A percentile compares a stretch with the other conserved stretches of the same genome.
Conservation (phyloP, 352 stramenopile genomes). For the Lagenidium giganteum region DNA sequence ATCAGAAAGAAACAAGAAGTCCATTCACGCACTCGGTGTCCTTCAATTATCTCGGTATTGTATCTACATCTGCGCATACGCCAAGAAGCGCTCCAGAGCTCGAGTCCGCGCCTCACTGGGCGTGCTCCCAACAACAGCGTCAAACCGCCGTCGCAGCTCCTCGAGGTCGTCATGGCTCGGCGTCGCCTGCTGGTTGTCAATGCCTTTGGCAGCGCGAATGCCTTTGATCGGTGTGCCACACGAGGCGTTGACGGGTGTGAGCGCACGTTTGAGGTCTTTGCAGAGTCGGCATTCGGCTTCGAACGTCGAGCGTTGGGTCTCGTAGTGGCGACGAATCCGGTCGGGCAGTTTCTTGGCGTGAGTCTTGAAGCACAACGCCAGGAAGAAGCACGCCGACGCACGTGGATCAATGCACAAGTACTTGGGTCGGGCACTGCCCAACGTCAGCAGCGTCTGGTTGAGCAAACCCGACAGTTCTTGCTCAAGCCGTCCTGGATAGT, state of each 20-base stretch:
- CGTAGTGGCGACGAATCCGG: slow-evolving; percentile 18
- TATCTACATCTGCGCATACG: too few species aligned
- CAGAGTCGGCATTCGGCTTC: slow-evolving; percentile 50
- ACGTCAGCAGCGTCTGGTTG: slow-evolving; percentile 49
- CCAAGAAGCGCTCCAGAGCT: too few species aligned
- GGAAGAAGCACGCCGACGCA: slow-evolving; percentile 45
- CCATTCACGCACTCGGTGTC: too few species aligned
- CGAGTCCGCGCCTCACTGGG: too few species aligned
- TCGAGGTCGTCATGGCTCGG: too few species aligned
- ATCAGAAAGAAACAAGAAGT: too few species aligned
- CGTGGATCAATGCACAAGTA: slow-evolving; percentile 32
- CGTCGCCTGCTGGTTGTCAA: too few species aligned
- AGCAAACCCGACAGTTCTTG: slow-evolving; percentile 53
- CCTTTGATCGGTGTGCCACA: slow-evolving; percentile 47
- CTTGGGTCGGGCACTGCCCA: slow-evolving; percentile 55
- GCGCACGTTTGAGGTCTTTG: slow-evolving; percentile 29
- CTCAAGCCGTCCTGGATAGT: slow-evolving; percentile 50
- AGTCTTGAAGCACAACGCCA: slow-evolving; percentile 55
- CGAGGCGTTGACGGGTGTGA: slow-evolving; percentile 30
- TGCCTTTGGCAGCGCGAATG: slow-evolving; percentile 32
- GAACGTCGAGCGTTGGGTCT: slow-evolving; percentile 26
- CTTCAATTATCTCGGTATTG: too few species aligned
- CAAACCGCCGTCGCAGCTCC: too few species aligned
- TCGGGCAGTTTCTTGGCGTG: slow-evolving; percentile 17
- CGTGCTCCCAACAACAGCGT: too few species aligned